Evolutionary conservation across 169 alveolate genomes (phyloP).

Genomic region (Babesia sp.): DNA sequence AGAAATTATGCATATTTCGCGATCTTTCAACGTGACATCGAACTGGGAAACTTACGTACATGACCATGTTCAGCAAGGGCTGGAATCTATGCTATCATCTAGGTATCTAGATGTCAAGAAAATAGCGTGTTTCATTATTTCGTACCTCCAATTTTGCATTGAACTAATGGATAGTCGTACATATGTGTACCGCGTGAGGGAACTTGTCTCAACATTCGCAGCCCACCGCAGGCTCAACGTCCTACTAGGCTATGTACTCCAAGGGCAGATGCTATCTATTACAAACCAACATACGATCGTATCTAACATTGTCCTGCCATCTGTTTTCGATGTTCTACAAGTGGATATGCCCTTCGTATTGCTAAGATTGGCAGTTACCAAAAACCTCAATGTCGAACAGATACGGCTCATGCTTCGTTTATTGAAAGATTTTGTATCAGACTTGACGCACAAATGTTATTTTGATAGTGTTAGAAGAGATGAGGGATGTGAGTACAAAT

Average conservation of each 20-base stretch:
- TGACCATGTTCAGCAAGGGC: background rate
- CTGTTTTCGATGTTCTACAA: background rate
- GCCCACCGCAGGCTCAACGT: conserved; percentile 10
- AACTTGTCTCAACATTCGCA: conserved; percentile 12
- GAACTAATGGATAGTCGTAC: background rate
- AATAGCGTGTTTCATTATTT: background rate
- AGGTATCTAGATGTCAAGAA: background rate
- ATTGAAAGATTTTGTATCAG: conserved; percentile 1
- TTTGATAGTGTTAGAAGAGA: background rate
- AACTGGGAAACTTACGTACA: background rate
- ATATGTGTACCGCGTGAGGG: background rate
- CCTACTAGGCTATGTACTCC: conserved; percentile 17
- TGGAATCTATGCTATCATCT: background rate
- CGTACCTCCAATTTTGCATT: background rate
- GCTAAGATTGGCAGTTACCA: conserved; percentile 24
- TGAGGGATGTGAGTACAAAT: background rate
- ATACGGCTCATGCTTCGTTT: background rate
- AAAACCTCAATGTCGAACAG: background rate
- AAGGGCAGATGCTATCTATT: background rate
- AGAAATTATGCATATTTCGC: background rate
- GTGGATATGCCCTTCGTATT: conserved; percentile 18
- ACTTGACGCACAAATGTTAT: background rate
- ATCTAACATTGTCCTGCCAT: background rate
- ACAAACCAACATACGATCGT: background rate
- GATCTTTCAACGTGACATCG: background rate